These are phyloP conservation scores for Arabis alpina DNA, from an alignment of 345 rosid species.

Conservation along the genomic window DNA sequence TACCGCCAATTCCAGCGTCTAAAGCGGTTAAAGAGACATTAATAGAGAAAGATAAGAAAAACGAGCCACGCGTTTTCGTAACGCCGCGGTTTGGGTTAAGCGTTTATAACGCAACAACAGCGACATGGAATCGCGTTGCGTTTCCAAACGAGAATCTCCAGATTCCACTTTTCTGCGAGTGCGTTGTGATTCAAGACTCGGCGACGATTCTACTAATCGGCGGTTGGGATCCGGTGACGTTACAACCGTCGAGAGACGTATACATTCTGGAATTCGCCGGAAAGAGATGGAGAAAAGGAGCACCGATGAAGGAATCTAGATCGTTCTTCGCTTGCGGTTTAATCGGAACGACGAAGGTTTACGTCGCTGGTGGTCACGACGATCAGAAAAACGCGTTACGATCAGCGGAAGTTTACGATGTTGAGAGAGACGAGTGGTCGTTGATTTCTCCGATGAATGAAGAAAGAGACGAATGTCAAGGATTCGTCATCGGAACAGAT, in stretches of 20 bases:
- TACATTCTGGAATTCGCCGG: constrained; percentile 49
- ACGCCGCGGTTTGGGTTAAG: constrained; percentile 51
- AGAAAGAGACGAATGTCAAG: constrained; percentile 63
- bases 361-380: constrained; percentile 73
- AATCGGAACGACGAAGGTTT: constrained; percentile 43
- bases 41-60: too few relatives aligned
- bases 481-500: constrained; percentile 49
- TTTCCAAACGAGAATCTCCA: constrained; percentile 2
- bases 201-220: constrained; percentile 54
- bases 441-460: constrained; percentile 50
- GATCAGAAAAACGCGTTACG: constrained; percentile 57
- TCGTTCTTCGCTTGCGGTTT: constrained; percentile 59
- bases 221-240: constrained; percentile 63
- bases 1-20: constrained; percentile 14
- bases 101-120: constrained; percentile 40
- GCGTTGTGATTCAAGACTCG: constrained; percentile 44
- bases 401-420: constrained; percentile 57
- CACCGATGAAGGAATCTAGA: constrained; percentile 54
- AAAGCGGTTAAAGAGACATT: too few relatives aligned
- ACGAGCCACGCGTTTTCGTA: constrained; percentile 26
- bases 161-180: constrained; percentile 64
- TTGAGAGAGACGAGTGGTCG: constrained; percentile 56
- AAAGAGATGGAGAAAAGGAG: constrained; percentile 50
- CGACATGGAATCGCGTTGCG: constrained; percentile 47
- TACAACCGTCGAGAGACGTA: constrained; percentile 50